Evolutionary conservation across 176 grass and related monocot genomes (phyloP).

Genomic region (Lolium multiflorum): DNA sequence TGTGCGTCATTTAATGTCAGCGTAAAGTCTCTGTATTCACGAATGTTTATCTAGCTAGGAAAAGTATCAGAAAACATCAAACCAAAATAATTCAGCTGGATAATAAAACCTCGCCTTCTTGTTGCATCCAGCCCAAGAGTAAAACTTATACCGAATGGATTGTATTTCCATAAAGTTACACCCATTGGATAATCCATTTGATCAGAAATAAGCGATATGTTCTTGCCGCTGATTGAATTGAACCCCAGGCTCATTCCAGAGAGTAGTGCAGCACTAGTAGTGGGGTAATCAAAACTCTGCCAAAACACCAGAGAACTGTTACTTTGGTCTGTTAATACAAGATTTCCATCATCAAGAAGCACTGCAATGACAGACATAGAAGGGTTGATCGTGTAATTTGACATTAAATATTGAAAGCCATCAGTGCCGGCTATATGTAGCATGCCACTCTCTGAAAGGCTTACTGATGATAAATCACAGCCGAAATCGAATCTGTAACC

Average conservation of each 20-base stretch:
- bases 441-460: neutral
- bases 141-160: neutral
- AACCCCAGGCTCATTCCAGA: neutral
- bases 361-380: neutral
- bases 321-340: neutral
- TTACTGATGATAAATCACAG: neutral
- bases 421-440: neutral
- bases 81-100: neutral
- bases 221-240: neutral
- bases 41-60: conserved; percentile 8
- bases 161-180: too few species aligned
- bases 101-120: neutral
- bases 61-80: neutral
- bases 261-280: neutral
- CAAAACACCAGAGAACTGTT: neutral
- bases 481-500: neutral
- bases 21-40: neutral
- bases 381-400: neutral
- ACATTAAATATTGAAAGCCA: neutral
- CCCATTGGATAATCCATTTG: too few species aligned
- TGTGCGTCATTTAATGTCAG: neutral
- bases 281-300: neutral
- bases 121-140: neutral
- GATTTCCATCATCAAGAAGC: neutral
- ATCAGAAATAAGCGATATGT: neutral